A percentile compares a stretch with the other conserved stretches of the same genome.
Conservation (phyloP, 1,139 yeast genomes). For the Zygosaccharomyces sapae region DNA sequence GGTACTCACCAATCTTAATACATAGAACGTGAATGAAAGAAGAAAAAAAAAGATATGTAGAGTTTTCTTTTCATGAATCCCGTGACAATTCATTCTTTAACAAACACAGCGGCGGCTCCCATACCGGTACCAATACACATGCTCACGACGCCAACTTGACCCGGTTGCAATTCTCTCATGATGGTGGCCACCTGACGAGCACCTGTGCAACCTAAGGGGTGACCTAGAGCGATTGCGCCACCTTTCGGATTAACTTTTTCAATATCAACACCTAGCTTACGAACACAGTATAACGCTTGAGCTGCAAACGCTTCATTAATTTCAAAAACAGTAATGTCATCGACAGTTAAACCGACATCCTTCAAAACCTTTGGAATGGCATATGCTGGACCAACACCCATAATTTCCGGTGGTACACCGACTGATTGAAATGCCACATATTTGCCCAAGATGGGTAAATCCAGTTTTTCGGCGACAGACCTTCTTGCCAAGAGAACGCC, state of each 20-base stretch:
- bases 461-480: slow-evolving; percentile 74
- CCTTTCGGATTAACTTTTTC: slow-evolving; percentile 85
- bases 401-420: slow-evolving; percentile 94
- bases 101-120: slow-evolving; percentile 91
- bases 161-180: slow-evolving; percentile 70
- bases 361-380: slow-evolving; percentile 82
- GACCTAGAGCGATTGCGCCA: slow-evolving; percentile 95
- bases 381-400: slow-evolving; percentile 96
- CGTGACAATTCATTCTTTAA: slow-evolving; percentile 52
- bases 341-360: slow-evolving; percentile 56
- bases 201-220: slow-evolving; percentile 94
- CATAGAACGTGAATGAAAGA: neutral
- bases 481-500: slow-evolving; percentile 83
- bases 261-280: slow-evolving; percentile 59
- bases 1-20: neutral
- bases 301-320: slow-evolving; percentile 97
- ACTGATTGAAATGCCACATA: slow-evolving; percentile 71
- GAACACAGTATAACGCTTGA: slow-evolving; percentile 77
- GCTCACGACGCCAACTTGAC: slow-evolving; percentile 83
- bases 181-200: slow-evolving; percentile 91
- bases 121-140: slow-evolving; percentile 99
- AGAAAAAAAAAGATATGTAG: neutral
- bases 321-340: slow-evolving; percentile 74
- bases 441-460: slow-evolving; percentile 66
- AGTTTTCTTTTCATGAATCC: neutral